Base-by-base conservation (phyloP, 345 rosid species). In the Citrus medica region DNA sequence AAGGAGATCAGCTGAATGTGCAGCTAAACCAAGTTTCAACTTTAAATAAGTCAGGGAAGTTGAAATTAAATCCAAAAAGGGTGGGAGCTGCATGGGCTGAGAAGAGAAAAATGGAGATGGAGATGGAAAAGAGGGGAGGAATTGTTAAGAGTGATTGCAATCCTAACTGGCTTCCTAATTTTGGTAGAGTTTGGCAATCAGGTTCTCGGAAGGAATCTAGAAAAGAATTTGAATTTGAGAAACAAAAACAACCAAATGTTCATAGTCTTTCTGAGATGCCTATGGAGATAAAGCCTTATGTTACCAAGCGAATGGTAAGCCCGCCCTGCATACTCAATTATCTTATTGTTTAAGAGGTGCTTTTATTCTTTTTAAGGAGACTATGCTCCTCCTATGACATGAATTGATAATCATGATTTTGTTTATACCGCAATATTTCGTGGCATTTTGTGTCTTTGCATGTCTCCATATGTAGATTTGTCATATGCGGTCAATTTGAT, bases 71-170 rank as follows among this genome's bases (percentile, higher is more conserved):
- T 74, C 98, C 95, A 32, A 91, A 92, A 66, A 88, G 98, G 78
- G 97, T 94, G 30, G 98, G 99, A 9, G 98, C 97, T 80, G 98
- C 95, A 19, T 96, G 97, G 98, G 98, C 98, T 75, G 98, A 96
- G 78, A 92, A 79, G 87, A 89, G 97, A 86, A 90, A 94, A 88
- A 82, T 88, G 60, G 99, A 94, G 87, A 78, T 94, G 81, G 97
- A 94, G 81, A 91, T 82, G 94, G 98, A 93, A 90, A 86, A 84
- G 83, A 90, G 85, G 84, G 97, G 98, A 71, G 93, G 84, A 71
- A 78, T 80, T 65, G 82, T 77, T 67, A 86, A 82, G 81, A 81
- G 81, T 76, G 86, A 82, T 46, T 79, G 69, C 76, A 89, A 87
- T 79, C 74, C 90, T 73, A 82, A 85, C 85, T 96, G 98, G 98